phyloP scores from a whole-genome alignment of 352 stramenopile genomes.

The Phytophthora pistaciae region DNA sequence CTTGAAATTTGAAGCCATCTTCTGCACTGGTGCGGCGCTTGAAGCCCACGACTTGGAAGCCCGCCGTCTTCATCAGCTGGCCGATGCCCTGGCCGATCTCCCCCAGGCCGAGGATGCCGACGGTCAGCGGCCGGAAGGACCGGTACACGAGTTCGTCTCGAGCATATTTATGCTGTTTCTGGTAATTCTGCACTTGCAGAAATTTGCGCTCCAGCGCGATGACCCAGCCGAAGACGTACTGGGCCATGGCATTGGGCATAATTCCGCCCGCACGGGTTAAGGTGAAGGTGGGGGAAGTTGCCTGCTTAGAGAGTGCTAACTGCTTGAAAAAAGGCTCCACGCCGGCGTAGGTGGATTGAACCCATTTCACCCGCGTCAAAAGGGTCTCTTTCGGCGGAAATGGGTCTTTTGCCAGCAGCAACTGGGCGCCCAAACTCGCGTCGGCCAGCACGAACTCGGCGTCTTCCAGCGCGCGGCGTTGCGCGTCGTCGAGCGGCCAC shows the following conservation, averaged over 20 bases:
- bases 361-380: slow-evolving; percentile 47
- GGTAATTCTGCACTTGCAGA: slow-evolving; percentile 42
- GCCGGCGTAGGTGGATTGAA: slow-evolving; percentile 61
- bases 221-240: slow-evolving; percentile 61
- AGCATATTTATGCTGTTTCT: slow-evolving; percentile 41
- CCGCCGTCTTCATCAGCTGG: slow-evolving; percentile 50
- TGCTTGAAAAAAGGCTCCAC: slow-evolving; percentile 52
- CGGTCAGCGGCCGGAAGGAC: slow-evolving; percentile 45
- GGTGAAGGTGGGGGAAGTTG: slow-evolving; percentile 32
- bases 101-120: slow-evolving; percentile 65
- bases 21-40: slow-evolving; percentile 50
- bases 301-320: not conserved
- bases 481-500: slow-evolving; percentile 31
- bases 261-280: slow-evolving; percentile 56
- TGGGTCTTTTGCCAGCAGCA: slow-evolving; percentile 35
- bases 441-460: slow-evolving; percentile 47
- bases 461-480: slow-evolving; percentile 33
- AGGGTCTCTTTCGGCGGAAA: slow-evolving; percentile 1
- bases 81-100: slow-evolving; percentile 74
- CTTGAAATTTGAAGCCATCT: slow-evolving; percentile 4
- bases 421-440: slow-evolving; percentile 28
- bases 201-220: slow-evolving; percentile 53
- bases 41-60: slow-evolving; percentile 74
- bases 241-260: slow-evolving; percentile 53
- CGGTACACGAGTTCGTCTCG: slow-evolving; percentile 38